Evolutionary conservation across 2,329 filamentous ascomycete species (phyloP), one percentile per base, ranked within the genome.

Genomic region (Rhynchosporium agropyri): DNA sequence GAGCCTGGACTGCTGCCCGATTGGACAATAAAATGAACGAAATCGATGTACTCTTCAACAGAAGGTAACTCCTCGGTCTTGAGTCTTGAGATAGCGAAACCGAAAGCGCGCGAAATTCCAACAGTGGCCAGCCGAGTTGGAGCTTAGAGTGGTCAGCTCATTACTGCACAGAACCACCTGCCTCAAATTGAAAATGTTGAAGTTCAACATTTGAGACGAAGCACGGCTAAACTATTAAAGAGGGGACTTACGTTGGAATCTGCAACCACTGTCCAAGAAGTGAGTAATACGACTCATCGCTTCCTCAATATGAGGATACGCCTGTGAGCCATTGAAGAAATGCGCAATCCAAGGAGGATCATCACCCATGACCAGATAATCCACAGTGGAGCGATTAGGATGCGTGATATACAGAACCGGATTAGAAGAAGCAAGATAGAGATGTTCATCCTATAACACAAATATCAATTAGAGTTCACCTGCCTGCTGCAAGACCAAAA

Each of bases 291-390:
- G 20, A 28, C 42, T 54, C 51, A 54, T 54, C 28, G 51, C 51
- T 26, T 54, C 51, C 31, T 54, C 51, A 20, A 54, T 36, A 54
- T 54, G 51, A 42, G 51, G 51, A 54, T 38, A 54, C 51, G 51
- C 33, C 51, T 26, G 8, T 26, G 33, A 40, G 12, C 51, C 51
- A 54, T 54, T 54, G 13, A 54, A 54, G 20, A 54, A 54, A 42
- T 54, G 51, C 15, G 51, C 33, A 20, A 54, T 42, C 51, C 51
- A 54, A 40, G 51, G 51, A 8, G 51, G 33, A n/a, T 54, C 51
- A 29, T 42, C 51, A 40, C 51, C 51, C 26, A 54, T 54, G 10
- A 54, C 51, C 1, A 54, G 51, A 29, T 54, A 54, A 26, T 54
- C 51, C 38, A 54, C 42, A 12, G 51, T 54, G 5, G 51, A 54